Conservation (phyloP, 2,329 filamentous ascomycete species). For the Claviceps sp. region DNA sequence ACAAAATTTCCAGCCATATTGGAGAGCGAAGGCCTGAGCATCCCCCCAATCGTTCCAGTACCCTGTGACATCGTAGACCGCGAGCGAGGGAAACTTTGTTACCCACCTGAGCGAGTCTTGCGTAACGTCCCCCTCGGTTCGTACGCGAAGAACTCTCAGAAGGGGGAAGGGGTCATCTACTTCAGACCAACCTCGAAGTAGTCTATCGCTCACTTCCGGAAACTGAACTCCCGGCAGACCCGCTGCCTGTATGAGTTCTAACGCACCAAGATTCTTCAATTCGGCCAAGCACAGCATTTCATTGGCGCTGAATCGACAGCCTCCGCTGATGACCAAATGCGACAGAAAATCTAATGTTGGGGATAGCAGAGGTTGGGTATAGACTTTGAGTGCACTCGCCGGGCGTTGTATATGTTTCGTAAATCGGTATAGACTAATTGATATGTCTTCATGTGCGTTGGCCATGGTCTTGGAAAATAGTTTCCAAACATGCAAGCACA, state of each 20-base stretch:
- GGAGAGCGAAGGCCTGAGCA: conserved; percentile 11
- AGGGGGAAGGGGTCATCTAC: conserved; percentile 28
- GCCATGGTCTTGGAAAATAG: conserved; percentile 22
- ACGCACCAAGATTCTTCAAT: conserved; percentile 32
- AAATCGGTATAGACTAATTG: conserved; percentile 24
- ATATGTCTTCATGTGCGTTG: conserved; percentile 19
- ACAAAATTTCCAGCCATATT: conserved; percentile 22
- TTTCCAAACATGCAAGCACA: conserved; percentile 27
- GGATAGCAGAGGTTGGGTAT: conserved; percentile 24
- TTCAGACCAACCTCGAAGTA: conserved; percentile 32
- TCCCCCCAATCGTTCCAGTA: conserved; percentile 22
- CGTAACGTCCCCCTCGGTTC: conserved; percentile 27
- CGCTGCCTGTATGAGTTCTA: conserved; percentile 31
- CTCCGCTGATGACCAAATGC: conserved; percentile 26
- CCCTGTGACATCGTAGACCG: conserved; percentile 29
- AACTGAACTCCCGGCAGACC: conserved; percentile 16
- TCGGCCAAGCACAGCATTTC: conserved; percentile 28
- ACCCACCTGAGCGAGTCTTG: conserved; percentile 27
- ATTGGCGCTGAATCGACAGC: conserved; percentile 19
- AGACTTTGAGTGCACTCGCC: conserved; percentile 19
- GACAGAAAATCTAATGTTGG: conserved; percentile 25
- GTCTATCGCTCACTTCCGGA: conserved; percentile 28
- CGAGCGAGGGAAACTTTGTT: conserved; percentile 29
- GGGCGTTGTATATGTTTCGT: conserved; percentile 26
- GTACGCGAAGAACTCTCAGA: conserved; percentile 32